Percentiles rank a stretch among this genome's conserved stretches.
phyloP scores from a whole-genome alignment of 169 alveolate genomes.

The Eimeria praecox region DNA sequence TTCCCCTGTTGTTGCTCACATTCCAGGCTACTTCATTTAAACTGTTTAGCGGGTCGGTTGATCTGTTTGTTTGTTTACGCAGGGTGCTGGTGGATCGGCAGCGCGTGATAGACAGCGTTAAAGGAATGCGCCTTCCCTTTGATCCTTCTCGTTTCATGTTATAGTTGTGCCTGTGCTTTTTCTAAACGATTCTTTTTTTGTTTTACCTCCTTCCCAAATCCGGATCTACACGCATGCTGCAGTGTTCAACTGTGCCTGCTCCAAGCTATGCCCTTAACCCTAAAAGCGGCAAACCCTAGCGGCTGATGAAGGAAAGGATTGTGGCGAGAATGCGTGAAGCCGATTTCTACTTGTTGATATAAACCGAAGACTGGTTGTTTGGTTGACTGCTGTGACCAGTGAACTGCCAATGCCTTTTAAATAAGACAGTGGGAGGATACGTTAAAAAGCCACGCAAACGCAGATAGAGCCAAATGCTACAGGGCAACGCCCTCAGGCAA shows the following conservation, averaged over 20 bases:
- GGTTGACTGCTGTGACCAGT: background rate
- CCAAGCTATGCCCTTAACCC: background rate
- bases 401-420: background rate
- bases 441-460: background rate
- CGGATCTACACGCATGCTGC: background rate
- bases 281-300: background rate
- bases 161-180: background rate
- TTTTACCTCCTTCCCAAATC: background rate
- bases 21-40: background rate
- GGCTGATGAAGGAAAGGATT: background rate
- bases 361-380: background rate
- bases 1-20: background rate
- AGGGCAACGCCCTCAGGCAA: background rate
- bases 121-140: conserved; percentile 29
- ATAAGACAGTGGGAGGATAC: too few relatives aligned
- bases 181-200: background rate
- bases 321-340: background rate
- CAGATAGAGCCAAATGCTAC: background rate
- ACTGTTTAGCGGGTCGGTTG: too few relatives aligned
- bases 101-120: conserved; percentile 57
- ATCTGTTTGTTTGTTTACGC: background rate
- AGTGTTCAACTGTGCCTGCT: background rate
- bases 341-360: background rate
- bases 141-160: conserved; percentile 70
- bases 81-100: conserved; percentile 72